phyloP scores from a whole-genome alignment of 441 rosid genomes.

The Brassica balearica region DNA sequence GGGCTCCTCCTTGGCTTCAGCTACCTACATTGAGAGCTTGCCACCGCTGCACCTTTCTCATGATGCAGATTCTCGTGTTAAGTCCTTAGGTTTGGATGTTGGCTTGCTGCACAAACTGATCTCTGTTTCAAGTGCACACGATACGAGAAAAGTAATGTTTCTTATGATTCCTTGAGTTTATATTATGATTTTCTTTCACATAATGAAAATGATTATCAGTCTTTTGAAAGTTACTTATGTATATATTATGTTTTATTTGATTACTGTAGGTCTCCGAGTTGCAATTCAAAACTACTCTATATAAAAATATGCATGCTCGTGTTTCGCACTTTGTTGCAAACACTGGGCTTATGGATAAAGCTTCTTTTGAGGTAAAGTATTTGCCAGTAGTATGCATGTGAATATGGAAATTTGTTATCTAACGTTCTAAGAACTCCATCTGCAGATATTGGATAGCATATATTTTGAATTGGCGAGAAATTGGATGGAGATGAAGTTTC shows the following conservation, averaged over 20 bases:
- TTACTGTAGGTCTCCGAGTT: conserved; percentile 54
- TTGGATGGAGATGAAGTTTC: conserved; percentile 86
- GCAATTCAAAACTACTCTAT: conserved; percentile 65
- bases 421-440: conserved; percentile 43
- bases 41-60: conserved; percentile 48
- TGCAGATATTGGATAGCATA: conserved; percentile 70
- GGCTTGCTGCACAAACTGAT: conserved; percentile 73
- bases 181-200: conserved; percentile 4
- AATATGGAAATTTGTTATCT: conserved; percentile 33
- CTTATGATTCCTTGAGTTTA: conserved; percentile 25
- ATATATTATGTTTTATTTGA: conserved; percentile 20
- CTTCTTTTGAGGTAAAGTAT: conserved; percentile 70
- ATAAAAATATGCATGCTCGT: conserved; percentile 67
- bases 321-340: conserved; percentile 69
- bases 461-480: conserved; percentile 65
- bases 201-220: conserved; percentile 14
- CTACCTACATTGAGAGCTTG: conserved; percentile 41
- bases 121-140: conserved; percentile 51
- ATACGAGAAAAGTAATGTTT: conserved; percentile 56
- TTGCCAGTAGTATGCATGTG: conserved; percentile 13
- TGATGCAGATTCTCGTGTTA: conserved; percentile 49
- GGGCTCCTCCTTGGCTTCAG: conserved; percentile 45
- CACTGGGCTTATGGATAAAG: conserved; percentile 59
- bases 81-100: conserved; percentile 53
- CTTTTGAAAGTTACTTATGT: conserved; percentile 29